These are phyloP conservation scores for Ogataea nonfermentans DNA, from an alignment of 805 yeast genomes.

Conservation along the genomic window DNA sequence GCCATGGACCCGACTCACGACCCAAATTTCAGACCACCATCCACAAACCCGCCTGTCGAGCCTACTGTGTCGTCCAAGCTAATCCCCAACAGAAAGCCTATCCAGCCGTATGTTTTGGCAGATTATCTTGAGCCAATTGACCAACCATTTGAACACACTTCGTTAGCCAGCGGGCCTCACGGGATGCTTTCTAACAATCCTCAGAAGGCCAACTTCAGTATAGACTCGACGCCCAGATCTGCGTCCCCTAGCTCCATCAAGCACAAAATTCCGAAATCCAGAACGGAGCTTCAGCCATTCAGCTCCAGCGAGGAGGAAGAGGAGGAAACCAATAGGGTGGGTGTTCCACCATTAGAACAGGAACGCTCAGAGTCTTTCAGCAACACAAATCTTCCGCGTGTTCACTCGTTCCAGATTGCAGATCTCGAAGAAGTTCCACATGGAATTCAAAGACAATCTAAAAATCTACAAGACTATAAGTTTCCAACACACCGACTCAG, in stretches of 20 bases:
- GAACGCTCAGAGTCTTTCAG: constrained; percentile 34
- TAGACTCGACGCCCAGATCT: constrained; percentile 39
- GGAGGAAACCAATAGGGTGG: constrained; percentile 24
- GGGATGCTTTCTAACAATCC: constrained; percentile 3
- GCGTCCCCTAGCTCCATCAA: constrained; percentile 22
- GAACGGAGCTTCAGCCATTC: constrained; percentile 57
- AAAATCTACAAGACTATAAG: constrained; percentile 58
- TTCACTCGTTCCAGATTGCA: constrained; percentile 68
- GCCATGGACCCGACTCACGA: constrained; percentile 93
- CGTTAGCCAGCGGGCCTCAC: constrained; percentile 12
- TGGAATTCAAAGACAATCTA: constrained; percentile 88
- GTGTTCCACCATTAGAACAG: constrained; percentile 1
- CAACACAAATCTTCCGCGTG: constrained; percentile 37
- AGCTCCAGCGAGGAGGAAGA: constrained; percentile 49
- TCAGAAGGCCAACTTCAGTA: constrained; percentile 14
- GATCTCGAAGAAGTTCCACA: constrained; percentile 97
- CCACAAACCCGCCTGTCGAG: constrained; percentile 55
- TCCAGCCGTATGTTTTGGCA: constrained; percentile 74
- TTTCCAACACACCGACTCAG: constrained; percentile 90
- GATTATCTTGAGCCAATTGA: constrained; percentile 70
- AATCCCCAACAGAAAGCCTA: constrained; percentile 74
- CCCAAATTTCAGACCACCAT: constrained; percentile 86
- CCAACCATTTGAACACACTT: constrained; percentile 64
- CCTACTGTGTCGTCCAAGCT: constrained; percentile 66
- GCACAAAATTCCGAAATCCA: constrained; percentile 40